Conservation (phyloP, 495 filamentous ascomycete species). For the Elaphomyces granulatus region DNA sequence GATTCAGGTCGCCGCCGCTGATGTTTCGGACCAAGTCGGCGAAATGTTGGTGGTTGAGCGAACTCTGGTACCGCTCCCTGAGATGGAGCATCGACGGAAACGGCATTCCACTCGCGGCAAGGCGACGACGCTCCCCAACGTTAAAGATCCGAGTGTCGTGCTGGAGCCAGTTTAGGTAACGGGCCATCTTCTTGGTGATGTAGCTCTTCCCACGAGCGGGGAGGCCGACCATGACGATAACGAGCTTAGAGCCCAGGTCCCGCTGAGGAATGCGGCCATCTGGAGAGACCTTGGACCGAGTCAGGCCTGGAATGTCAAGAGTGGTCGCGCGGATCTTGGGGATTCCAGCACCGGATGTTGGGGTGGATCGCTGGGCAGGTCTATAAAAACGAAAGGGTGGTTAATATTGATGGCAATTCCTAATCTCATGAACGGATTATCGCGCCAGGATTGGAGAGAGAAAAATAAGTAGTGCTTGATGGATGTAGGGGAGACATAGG, state of each 20-base stretch:
- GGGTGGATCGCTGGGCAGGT: conserved; percentile 30
- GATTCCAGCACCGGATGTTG: conserved; percentile 41
- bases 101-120: conserved; percentile 44
- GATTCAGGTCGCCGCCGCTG: conserved; percentile 27
- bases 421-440: too few species aligned
- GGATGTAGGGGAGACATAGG: too few species aligned
- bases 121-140: conserved; percentile 77
- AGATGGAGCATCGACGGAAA: conserved; percentile 16
- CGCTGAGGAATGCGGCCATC: conserved; percentile 84
- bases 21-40: conserved; percentile 30
- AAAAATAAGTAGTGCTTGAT: conserved; percentile 4
- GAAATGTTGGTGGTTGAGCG: conserved; percentile 28
- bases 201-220: conserved; percentile 94
- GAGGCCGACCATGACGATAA: conserved; percentile 96
- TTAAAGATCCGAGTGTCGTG: conserved; percentile 95
- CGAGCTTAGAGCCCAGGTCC: conserved; percentile 88
- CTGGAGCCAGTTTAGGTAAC: conserved; percentile 94
- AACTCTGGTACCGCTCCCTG: conserved; percentile 13
- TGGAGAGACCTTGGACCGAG: conserved; percentile 82
- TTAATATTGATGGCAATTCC: too few species aligned
- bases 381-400: neutral
- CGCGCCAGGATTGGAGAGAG: too few species aligned
- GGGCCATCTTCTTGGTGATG: conserved; percentile 91
- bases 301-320: conserved; percentile 78
- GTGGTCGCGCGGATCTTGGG: conserved; percentile 67